Evolutionary conservation across 2,329 filamentous ascomycete species (phyloP), one percentile per base, ranked within the genome.

Genomic region (Monilinia laxa): DNA sequence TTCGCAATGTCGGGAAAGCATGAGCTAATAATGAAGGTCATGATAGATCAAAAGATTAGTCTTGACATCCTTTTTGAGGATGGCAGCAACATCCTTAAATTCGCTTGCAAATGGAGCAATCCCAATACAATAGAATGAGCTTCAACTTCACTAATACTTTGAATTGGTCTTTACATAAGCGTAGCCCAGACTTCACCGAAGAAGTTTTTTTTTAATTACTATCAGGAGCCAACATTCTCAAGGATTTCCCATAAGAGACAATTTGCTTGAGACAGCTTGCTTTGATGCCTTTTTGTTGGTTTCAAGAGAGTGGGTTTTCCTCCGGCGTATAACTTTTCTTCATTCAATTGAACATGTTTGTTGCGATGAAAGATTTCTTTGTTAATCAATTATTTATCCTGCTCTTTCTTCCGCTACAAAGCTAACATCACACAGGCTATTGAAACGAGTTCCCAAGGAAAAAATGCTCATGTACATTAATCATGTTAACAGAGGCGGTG

Each of bases 271-370:
- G 1, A 7, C 5, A 2, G n/a, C 40, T 45, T 58, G 14, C 38
- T 4, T 0, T 0, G 0, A 9, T 6, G 18, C 2, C 10, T 9
- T 28, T 1, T 18, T 12, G 6, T 2, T 20, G 1, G 10, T 3
- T 5, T 6, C 1, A 9, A 58, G 4, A 58, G 9, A 45, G 55
- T 58, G 0, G 20, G 23, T 58, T 58, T 2, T 20, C 23, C 38
- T 28, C 23, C 4, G n/a, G 10, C 12, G 11, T 51, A 45, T 12
- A 20, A 20, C 18, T 2, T 25, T 20, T 20, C n/a, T 25, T 51
- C n/a, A 35, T 35, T 35, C 31, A 35, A 35, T 35, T 35, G 10
- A 9, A 9, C 23, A 10, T 3, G 23, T 51, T 25, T 25, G 9
- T 51, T 51, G 10, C 10, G 0, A 23, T 3, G 10, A 51, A 11